Evolutionary conservation across 2,329 filamentous ascomycete species (phyloP), one percentile per base, ranked within the genome.

Genomic region (Cordyceps cateniannulata): DNA sequence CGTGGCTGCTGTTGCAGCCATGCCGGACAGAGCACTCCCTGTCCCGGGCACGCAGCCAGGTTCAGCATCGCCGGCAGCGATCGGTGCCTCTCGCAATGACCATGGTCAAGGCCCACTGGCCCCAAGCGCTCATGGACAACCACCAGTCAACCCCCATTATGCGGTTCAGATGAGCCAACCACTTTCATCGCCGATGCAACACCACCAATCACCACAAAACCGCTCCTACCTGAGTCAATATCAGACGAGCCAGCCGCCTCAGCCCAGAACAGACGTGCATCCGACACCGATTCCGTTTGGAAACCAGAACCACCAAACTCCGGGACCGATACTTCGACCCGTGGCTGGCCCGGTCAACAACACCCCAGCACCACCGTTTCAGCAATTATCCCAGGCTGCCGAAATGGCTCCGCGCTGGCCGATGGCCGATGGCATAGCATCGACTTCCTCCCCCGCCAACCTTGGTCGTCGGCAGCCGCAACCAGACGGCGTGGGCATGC

Each of bases 401-500:
- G 53, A 47, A 2, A 18, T 56, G 53, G 53, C 53, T 32, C 25
- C 40, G 20, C 55, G 44, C 22, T 48, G 44, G 55, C 44, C 45
- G 2, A n/a, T 47, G 24, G 27, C 42, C n/a, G 22, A 20, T 16
- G 54, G 24, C 20, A n/a, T 35, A 35, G 42, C 18, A 25, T 22
- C 40, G 20, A n/a, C 49, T 14, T n/a, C 60, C 44, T 18, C 27
- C 18, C n/a, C 51, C 59, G 60, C 29, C 69, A 66, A 49, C 59
- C 62, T 22, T 55, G 62, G 16, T 66, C 63, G 48, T 64, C 65
- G 64, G 4, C 62, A 59, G 29, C 58, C 64, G 6, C 62, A 62
- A 22, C 59, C 69, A 14, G 71, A 76, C 42, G 72, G 74, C 1
- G 69, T 79, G 27, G 71, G 72, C 24, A 73, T 80, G 67, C 69